Evolutionary conservation across 169 alveolate genomes (phyloP).

Genomic region (Eimeria praecox): DNA sequence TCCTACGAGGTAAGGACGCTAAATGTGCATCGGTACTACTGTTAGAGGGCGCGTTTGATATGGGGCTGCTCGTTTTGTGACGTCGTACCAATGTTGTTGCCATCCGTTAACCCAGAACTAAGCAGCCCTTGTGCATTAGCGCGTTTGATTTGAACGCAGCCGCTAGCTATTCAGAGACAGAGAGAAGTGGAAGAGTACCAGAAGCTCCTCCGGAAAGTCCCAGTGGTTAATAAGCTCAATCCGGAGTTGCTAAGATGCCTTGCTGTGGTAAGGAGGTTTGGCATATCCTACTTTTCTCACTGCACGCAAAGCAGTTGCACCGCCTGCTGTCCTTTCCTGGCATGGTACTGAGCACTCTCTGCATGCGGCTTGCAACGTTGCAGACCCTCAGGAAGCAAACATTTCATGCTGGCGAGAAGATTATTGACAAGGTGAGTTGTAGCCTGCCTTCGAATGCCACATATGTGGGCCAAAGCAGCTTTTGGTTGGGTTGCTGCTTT

Average conservation of each 20-base stretch:
- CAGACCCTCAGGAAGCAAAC: constrained; percentile 76
- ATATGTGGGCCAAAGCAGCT: not conserved
- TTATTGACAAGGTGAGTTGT: constrained; percentile 28
- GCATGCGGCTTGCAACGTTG: not conserved
- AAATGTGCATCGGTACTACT: not conserved
- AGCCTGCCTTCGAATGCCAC: not conserved
- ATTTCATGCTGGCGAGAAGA: constrained; percentile 70
- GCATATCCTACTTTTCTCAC: not conserved
- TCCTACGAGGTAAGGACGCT: constrained; percentile 51
- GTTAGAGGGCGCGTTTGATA: not conserved
- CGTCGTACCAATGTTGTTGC: not conserved
- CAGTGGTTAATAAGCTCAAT: constrained; percentile 76
- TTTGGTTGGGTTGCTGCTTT: not conserved
- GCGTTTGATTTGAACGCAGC: not conserved
- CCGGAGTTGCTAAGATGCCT: constrained; percentile 52
- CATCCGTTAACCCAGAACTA: not conserved
- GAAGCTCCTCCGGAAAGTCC: constrained; percentile 76
- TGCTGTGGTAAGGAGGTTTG: constrained; percentile 70
- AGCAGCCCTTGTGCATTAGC: not conserved
- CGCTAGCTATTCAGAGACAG: constrained; percentile 52
- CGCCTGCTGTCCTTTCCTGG: not conserved
- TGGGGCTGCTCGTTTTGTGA: not conserved
- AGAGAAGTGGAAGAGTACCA: constrained; percentile 64
- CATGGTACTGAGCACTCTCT: not conserved
- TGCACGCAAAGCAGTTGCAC: not conserved